Evolutionary conservation across 495 filamentous ascomycete genomes (phyloP).

Genomic region (Pseudomonodictys pantanalensis): DNA sequence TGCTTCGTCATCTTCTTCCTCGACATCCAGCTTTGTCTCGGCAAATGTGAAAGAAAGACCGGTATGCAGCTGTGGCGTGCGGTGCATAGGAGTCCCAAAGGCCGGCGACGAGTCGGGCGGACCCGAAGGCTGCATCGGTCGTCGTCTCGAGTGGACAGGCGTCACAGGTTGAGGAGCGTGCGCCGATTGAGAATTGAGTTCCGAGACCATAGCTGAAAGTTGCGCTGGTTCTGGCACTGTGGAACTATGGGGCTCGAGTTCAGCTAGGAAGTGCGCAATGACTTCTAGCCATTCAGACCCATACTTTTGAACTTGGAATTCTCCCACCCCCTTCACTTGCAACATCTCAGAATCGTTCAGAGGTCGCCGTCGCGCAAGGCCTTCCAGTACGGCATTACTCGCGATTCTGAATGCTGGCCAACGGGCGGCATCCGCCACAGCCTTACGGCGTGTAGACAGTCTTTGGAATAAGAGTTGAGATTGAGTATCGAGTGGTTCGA

Average conservation of each 20-base stretch:
- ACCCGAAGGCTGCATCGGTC: neutral
- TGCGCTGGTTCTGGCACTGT: too few relatives aligned
- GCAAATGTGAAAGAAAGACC: conserved; percentile 18
- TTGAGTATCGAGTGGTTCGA: neutral
- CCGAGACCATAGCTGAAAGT: neutral
- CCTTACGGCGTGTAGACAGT: neutral
- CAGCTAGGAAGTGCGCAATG: conserved; percentile 1
- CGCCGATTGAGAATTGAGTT: neutral
- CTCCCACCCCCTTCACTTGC: conserved; percentile 11
- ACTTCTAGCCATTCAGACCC: conserved; percentile 20
- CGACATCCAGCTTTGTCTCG: neutral
- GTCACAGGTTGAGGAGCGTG: neutral
- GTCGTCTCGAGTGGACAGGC: neutral
- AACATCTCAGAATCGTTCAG: conserved; percentile 4
- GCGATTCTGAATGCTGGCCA: conserved; percentile 4
- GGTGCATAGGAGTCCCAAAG: conserved; percentile 8
- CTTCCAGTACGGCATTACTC: conserved; percentile 10
- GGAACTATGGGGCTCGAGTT: too few relatives aligned
- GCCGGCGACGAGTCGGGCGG: conserved; percentile 10
- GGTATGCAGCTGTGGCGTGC: conserved; percentile 15
- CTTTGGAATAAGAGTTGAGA: conserved; percentile 4
- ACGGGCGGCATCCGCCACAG: neutral
- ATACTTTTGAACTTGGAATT: conserved; percentile 1
- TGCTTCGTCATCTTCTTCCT: neutral
- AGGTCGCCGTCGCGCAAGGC: conserved; percentile 14